Conservation (phyloP, 2,329 filamentous ascomycete species). For the Neonectria magnoliae region DNA sequence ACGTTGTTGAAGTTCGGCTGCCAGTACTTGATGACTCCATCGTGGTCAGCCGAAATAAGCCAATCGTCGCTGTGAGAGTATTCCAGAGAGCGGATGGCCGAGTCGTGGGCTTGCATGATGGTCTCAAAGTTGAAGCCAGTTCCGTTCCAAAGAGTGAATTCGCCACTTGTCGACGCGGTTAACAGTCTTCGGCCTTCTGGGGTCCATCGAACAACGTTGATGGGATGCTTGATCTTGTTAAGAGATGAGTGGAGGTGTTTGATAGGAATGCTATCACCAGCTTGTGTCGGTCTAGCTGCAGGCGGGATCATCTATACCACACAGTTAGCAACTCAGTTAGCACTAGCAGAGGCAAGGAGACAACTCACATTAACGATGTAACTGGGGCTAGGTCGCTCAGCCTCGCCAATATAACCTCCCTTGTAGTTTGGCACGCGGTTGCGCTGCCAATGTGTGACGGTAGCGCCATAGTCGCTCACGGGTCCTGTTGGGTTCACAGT, state of each 20-base stretch:
- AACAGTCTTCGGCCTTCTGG: slow-evolving; percentile 91
- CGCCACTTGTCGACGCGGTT: slow-evolving; percentile 94
- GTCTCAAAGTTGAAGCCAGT: slow-evolving; percentile 99
- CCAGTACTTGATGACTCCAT: slow-evolving; percentile 97
- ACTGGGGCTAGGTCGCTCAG: slow-evolving; percentile 85
- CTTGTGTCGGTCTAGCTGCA: slow-evolving; percentile 74
- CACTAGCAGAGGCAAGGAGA: background rate
- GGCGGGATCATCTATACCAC: slow-evolving; percentile 82
- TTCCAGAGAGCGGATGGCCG: slow-evolving; percentile 80
- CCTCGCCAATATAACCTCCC: slow-evolving; percentile 75
- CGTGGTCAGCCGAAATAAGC: slow-evolving; percentile 94
- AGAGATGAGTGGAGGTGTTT: slow-evolving; percentile 97
- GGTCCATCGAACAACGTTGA: slow-evolving; percentile 98
- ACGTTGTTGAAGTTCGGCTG: slow-evolving; percentile 99
- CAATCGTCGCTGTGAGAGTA: slow-evolving; percentile 98
- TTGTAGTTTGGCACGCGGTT: slow-evolving; percentile 77
- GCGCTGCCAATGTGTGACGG: slow-evolving; percentile 90
- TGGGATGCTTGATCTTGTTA: slow-evolving; percentile 97
- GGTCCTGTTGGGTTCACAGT: slow-evolving; percentile 66
- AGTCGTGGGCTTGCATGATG: slow-evolving; percentile 97
- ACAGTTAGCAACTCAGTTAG: slow-evolving; percentile 32
- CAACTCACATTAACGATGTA: slow-evolving; percentile 85
- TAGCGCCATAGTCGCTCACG: slow-evolving; percentile 92
- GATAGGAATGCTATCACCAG: slow-evolving; percentile 90
- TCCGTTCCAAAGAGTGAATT: slow-evolving; percentile 98